Evolutionary conservation across 495 filamentous ascomycete genomes (phyloP).

Genomic region (Annulohypoxylon stygium): DNA sequence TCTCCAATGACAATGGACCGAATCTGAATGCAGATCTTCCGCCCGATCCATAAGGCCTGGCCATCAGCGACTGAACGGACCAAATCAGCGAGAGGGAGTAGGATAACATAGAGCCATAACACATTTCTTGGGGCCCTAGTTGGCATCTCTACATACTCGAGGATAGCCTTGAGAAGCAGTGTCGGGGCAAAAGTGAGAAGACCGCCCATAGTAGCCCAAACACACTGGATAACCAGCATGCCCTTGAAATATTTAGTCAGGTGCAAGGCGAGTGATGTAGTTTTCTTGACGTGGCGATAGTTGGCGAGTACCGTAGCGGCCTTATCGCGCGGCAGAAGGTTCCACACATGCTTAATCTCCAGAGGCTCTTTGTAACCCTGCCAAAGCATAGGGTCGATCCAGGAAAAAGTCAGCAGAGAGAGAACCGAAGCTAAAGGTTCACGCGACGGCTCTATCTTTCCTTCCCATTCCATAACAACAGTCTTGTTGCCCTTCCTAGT

Average conservation of each 20-base stretch:
- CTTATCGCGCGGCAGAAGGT: conserved; percentile 87
- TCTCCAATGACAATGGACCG: conserved; percentile 97
- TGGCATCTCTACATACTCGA: conserved; percentile 92
- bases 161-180: conserved; percentile 87
- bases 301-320: conserved; percentile 80
- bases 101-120: conserved; percentile 94
- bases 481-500: conserved; percentile 94
- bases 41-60: conserved; percentile 93
- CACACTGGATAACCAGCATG: conserved; percentile 79
- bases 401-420: conserved; percentile 87
- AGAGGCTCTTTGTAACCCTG: conserved; percentile 90
- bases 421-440: conserved; percentile 90
- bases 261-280: conserved; percentile 82
- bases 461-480: conserved; percentile 87
- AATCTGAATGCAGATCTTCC: conserved; percentile 91
- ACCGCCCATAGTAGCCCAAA: conserved; percentile 82
- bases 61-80: conserved; percentile 82
- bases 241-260: conserved; percentile 85
- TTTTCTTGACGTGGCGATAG: conserved; percentile 89
- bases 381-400: conserved; percentile 91
- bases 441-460: conserved; percentile 82
- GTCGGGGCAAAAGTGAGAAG: conserved; percentile 92
- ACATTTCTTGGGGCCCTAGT: conserved; percentile 83
- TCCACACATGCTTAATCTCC: conserved; percentile 90
- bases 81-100: conserved; percentile 84